Evolutionary conservation across 192 early-diverging fungal genomes (phyloP).

Genomic region (Chytriomyces hyalinus): DNA sequence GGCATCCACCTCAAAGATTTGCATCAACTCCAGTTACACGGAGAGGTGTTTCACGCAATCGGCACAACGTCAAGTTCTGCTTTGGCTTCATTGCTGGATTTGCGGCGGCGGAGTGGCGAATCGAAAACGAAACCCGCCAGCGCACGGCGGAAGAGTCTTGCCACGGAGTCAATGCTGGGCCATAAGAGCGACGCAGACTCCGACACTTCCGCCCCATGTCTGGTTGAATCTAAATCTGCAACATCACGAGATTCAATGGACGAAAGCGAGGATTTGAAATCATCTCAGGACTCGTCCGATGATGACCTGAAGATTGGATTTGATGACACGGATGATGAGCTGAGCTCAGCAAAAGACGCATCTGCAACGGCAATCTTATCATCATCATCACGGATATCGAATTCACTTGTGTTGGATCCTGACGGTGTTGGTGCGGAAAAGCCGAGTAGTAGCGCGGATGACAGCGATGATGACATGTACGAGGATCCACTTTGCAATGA

Average conservation of each 20-base stretch:
- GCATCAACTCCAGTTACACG: conserved; percentile 89
- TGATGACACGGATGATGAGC: conserved; percentile 10
- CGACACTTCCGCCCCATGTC: neutral
- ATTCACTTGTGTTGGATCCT: neutral
- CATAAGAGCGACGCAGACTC: neutral
- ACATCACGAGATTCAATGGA: neutral
- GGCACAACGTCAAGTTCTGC: conserved; percentile 8
- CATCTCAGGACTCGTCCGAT: neutral
- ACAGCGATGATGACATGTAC: neutral
- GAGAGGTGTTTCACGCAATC: conserved; percentile 79
- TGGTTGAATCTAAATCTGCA: neutral
- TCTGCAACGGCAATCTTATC: neutral
- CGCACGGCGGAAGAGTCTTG: too few species aligned
- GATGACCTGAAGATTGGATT: neutral
- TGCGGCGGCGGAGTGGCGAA: neutral
- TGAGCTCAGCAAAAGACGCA: neutral
- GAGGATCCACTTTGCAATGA: neutral
- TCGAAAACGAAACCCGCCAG: too few species aligned
- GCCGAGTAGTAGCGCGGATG: neutral
- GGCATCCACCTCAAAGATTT: conserved; percentile 82
- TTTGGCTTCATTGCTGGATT: conserved; percentile 19
- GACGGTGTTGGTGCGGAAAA: neutral
- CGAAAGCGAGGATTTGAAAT: neutral
- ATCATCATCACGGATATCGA: too few species aligned
- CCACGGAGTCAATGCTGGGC: neutral